Percentiles rank a stretch among this genome's conserved stretches.
Conservation (phyloP, 176 grass and related monocot species). For the Themeda triandra region DNA sequence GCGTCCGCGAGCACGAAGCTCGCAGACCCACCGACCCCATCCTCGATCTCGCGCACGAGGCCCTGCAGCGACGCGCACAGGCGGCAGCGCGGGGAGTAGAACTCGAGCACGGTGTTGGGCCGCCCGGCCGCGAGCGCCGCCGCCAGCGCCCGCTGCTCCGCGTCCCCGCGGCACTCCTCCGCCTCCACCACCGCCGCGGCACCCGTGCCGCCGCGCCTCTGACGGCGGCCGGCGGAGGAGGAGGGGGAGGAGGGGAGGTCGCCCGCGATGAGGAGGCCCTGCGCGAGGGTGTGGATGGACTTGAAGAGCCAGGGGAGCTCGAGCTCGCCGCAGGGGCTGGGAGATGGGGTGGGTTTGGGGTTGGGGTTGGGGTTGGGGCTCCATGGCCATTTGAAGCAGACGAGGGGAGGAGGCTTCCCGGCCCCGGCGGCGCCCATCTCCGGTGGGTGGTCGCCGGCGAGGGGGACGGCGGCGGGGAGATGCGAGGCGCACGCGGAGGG, state of each 20-base stretch:
- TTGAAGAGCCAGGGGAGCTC: conserved; percentile 82
- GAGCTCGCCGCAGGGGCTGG: conserved; percentile 59
- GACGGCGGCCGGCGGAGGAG: not conserved
- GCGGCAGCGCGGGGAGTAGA: conserved; percentile 83
- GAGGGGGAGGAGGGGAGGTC: conserved; percentile 21
- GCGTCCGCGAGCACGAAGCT: conserved; percentile 87
- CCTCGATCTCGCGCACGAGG: conserved; percentile 60
- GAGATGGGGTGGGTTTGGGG: not conserved
- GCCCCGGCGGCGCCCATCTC: conserved; percentile 41
- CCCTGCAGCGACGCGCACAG: conserved; percentile 75
- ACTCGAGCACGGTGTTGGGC: conserved; percentile 75
- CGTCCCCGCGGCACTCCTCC: conserved; percentile 62
- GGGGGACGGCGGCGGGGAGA: not conserved
- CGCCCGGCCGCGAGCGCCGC: conserved; percentile 60
- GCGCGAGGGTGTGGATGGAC: conserved; percentile 68
- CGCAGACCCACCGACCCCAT: conserved; percentile 24
- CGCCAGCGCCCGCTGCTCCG: conserved; percentile 72
- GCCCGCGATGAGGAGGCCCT: conserved; percentile 64
- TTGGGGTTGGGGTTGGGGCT: conserved; percentile 15
- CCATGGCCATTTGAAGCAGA: conserved; percentile 93
- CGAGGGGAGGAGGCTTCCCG: conserved; percentile 38
- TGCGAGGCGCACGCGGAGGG: no score
- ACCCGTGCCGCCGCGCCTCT: not conserved
- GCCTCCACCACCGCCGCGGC: not conserved
- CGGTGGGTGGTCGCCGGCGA: not conserved